A percentile compares a stretch with the other conserved stretches of the same genome.
phyloP scores from a whole-genome alignment of 345 rosid genomes.

The Turnera subulata region DNA sequence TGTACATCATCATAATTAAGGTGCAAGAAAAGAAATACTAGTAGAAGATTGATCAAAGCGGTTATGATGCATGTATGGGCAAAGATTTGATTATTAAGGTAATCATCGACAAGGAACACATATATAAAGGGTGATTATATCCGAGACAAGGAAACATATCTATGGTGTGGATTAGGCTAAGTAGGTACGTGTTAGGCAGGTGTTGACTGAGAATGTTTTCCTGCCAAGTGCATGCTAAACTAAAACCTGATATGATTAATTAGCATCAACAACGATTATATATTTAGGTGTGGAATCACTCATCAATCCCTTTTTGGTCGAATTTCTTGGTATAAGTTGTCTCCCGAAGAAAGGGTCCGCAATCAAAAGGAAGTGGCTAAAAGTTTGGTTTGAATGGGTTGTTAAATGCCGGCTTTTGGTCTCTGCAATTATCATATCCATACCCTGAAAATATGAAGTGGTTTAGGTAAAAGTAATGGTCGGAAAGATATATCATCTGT shows the following conservation, averaged over 20 bases:
- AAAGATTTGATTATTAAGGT: too few species aligned
- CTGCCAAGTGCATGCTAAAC: conserved; percentile 6
- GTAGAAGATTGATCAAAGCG: too few species aligned
- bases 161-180: conserved; percentile 6
- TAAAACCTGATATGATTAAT: conserved; percentile 13
- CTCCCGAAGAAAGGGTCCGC: conserved; percentile 12
- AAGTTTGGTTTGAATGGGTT: neutral
- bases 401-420: neutral
- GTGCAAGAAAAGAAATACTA: too few species aligned
- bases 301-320: neutral
- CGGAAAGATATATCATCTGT: neutral
- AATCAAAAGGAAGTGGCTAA: conserved; percentile 1
- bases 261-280: too few species aligned
- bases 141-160: neutral
- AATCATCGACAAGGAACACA: too few species aligned
- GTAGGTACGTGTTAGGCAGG: conserved; percentile 23
- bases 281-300: conserved; percentile 11
- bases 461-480: conserved; percentile 30
- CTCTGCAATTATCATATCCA: neutral
- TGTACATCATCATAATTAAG: too few species aligned
- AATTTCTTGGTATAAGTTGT: conserved; percentile 3
- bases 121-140: too few species aligned
- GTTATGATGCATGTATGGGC: too few species aligned
- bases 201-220: conserved; percentile 8
- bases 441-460: conserved; percentile 16